These are phyloP conservation scores for Agrocybe pediades DNA, from an alignment of 768 basidiomycete genomes.

Conservation along the genomic window DNA sequence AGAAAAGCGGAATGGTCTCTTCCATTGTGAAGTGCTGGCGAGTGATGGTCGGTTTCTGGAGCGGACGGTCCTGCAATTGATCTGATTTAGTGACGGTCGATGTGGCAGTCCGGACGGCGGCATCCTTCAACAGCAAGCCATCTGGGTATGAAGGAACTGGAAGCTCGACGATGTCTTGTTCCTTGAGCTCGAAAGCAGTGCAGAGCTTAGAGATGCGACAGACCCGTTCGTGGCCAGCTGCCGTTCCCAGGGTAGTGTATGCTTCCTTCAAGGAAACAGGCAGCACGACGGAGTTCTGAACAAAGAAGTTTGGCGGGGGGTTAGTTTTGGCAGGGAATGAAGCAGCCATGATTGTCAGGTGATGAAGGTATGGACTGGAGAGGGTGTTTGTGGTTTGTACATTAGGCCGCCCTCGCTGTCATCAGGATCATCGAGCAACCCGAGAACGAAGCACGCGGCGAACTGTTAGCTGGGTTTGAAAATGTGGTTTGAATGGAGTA, in stretches of 20 bases:
- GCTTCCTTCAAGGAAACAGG: slow-evolving; percentile 28
- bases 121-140: slow-evolving; percentile 9
- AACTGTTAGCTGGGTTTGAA: no score
- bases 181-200: slow-evolving; percentile 26
- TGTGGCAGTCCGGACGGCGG: slow-evolving; percentile 10
- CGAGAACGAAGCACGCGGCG: no score
- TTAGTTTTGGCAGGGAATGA: slow-evolving; percentile 12
- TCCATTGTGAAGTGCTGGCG: slow-evolving; percentile 32
- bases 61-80: no score
- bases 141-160: slow-evolving; percentile 14
- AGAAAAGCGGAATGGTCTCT: slow-evolving; percentile 33
- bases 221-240: slow-evolving; percentile 32
- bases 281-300: slow-evolving; percentile 27
- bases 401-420: no score
- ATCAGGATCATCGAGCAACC: no score
- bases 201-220: slow-evolving; percentile 31
- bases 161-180: slow-evolving; percentile 23
- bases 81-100: no score
- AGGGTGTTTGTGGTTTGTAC: no score
- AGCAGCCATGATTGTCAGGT: not conserved
- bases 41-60: slow-evolving; percentile 2
- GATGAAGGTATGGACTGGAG: no score
- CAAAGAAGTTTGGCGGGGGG: slow-evolving; percentile 31
- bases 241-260: slow-evolving; percentile 28
- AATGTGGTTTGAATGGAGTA: no score